Evolutionary conservation across 768 basidiomycete species (phyloP).

Genomic region (Suillus subluteus): DNA sequence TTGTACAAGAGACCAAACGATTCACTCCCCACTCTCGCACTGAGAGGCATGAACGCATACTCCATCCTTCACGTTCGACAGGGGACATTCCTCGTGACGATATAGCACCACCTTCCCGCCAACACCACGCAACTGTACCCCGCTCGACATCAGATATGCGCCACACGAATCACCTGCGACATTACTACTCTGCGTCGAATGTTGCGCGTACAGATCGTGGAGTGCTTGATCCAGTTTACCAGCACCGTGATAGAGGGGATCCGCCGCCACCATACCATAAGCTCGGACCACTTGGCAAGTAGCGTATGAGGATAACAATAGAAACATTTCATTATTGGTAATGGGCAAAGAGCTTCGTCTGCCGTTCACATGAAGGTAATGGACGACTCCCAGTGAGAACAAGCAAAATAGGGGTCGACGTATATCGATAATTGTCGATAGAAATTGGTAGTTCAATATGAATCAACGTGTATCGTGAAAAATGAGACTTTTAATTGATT

Average conservation of each 20-base stretch:
- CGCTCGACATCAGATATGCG: not conserved
- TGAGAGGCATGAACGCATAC: constrained; percentile 17
- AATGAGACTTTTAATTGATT: too few species aligned
- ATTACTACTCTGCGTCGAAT: constrained; percentile 25
- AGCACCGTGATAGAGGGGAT: constrained; percentile 28
- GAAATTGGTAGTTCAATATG: too few species aligned
- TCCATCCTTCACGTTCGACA: constrained; percentile 27
- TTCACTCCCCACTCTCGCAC: constrained; percentile 10
- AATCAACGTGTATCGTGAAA: too few species aligned
- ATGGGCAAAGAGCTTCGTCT: not conserved
- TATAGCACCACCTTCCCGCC: not conserved
- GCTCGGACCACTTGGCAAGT: constrained; percentile 7
- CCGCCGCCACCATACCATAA: constrained; percentile 32
- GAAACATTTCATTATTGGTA: constrained; percentile 6
- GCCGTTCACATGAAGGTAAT: too few species aligned
- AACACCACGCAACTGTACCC: not conserved
- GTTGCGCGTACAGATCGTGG: constrained; percentile 11
- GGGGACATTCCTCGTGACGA: constrained; percentile 25
- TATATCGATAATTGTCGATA: not conserved
- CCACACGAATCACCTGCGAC: constrained; percentile 22
- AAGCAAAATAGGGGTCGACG: not conserved
- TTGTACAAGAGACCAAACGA: not conserved
- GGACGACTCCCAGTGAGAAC: not conserved
- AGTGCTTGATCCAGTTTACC: constrained; percentile 10
- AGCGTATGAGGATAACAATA: not conserved